A percentile compares a stretch with the other conserved stretches of the same genome.
Conservation (phyloP, 2,329 filamentous ascomycete species). For the Pseudogymnoascus sp. region DNA sequence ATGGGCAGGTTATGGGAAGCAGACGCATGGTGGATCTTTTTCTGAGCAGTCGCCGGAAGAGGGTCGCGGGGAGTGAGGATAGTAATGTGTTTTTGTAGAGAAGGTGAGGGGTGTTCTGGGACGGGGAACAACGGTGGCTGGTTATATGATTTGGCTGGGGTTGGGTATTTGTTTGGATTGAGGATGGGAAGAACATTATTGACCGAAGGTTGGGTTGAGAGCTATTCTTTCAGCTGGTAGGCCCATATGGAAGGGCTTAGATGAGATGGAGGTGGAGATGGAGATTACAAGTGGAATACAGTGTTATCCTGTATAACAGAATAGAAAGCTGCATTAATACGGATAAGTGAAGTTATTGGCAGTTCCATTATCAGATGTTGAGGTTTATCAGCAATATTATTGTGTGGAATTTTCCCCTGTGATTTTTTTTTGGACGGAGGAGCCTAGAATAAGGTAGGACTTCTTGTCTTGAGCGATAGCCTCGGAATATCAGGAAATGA, state of each 20-base stretch:
- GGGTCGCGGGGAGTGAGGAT: conserved; percentile 34
- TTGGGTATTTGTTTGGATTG: neutral
- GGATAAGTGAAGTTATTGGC: neutral
- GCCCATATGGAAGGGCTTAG: neutral
- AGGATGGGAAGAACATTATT: neutral
- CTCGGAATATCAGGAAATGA: no score
- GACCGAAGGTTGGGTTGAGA: neutral
- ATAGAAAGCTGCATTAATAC: neutral
- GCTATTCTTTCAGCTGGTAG: neutral
- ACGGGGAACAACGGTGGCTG: neutral
- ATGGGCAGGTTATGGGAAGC: conserved; percentile 37
- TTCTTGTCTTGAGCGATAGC: no score
- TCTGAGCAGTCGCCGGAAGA: conserved; percentile 41
- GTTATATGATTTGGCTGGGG: neutral
- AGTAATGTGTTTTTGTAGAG: conserved; percentile 19
- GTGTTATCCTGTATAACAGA: neutral
- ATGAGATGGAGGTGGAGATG: no score
- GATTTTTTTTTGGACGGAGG: neutral
- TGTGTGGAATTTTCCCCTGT: neutral
- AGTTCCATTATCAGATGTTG: neutral
- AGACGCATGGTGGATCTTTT: conserved; percentile 49
- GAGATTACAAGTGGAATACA: neutral
- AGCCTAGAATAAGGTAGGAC: neutral
- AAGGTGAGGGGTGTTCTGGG: neutral
- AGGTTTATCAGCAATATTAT: neutral